phyloP scores from a whole-genome alignment of 768 basidiomycete genomes.

The Daedaleopsis sinensis region DNA sequence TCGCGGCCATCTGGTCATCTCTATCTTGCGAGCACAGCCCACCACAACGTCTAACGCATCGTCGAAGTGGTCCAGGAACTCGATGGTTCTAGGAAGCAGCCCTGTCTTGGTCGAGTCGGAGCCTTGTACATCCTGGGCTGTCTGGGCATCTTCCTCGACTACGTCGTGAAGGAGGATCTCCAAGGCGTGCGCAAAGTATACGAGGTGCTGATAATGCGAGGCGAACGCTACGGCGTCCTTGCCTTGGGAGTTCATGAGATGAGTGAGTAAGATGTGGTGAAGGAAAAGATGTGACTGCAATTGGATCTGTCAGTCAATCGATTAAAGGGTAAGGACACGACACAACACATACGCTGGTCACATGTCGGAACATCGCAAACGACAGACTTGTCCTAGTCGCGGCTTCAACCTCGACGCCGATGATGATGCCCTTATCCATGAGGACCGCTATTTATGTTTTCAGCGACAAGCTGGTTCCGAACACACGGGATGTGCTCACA shows the following conservation, averaged over 20 bases:
- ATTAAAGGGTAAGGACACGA: not conserved
- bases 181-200: constrained; percentile 92
- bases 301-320: not conserved
- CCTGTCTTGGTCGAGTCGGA: constrained; percentile 27
- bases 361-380: constrained; percentile 90
- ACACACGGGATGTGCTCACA: constrained; percentile 55
- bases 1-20: constrained; percentile 86
- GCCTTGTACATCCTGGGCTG: constrained; percentile 29
- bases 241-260: constrained; percentile 64
- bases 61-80: constrained; percentile 95
- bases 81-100: constrained; percentile 70
- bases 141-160: constrained; percentile 75
- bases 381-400: constrained; percentile 74
- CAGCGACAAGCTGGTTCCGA: constrained; percentile 6
- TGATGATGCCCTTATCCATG: constrained; percentile 99
- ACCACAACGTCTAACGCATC: constrained; percentile 91
- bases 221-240: constrained; percentile 87
- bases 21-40: constrained; percentile 94
- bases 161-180: constrained; percentile 95
- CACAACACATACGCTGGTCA: constrained; percentile 71
- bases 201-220: constrained; percentile 80
- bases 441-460: constrained; percentile 68
- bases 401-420: constrained; percentile 91
- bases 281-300: constrained; percentile 89
- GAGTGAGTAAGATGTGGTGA: constrained; percentile 85